These are phyloP conservation scores for Ceratobasidium sp. DNA, from an alignment of 1,284 basidiomycete genomes.

Conservation along the genomic window DNA sequence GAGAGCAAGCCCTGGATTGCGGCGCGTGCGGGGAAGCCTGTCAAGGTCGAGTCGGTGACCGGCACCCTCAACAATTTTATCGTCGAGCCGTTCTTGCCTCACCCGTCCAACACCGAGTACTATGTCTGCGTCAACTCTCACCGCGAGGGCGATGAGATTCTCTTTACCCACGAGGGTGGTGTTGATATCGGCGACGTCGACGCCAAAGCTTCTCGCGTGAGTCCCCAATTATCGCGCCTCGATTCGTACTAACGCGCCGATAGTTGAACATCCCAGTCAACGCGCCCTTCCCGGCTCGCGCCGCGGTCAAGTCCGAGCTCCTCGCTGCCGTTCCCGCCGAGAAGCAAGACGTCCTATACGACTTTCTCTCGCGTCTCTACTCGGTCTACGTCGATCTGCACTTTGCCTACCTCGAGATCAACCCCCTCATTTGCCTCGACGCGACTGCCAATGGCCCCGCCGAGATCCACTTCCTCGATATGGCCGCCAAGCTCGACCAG, in stretches of 20 bases:
- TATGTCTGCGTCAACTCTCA: constrained; percentile 98
- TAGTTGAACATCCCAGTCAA: constrained; percentile 88
- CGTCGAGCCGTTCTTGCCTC: constrained; percentile 97
- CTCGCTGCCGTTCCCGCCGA: constrained; percentile 82
- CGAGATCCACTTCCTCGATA: constrained; percentile 96
- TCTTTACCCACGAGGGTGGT: constrained; percentile 99
- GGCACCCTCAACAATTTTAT: constrained; percentile 98
- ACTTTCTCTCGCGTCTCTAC: constrained; percentile 97
- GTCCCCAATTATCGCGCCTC: not conserved
- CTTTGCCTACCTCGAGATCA: constrained; percentile 99
- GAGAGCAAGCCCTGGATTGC: constrained; percentile 90
- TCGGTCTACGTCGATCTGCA: constrained; percentile 97
- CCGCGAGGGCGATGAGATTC: constrained; percentile 95
- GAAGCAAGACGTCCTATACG: constrained; percentile 89
- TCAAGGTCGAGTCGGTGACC: constrained; percentile 93
- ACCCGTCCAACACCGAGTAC: constrained; percentile 94
- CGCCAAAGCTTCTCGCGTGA: constrained; percentile 78
- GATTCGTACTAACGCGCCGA: constrained; percentile 58
- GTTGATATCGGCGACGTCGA: constrained; percentile 99
- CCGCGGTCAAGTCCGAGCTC: constrained; percentile 78
- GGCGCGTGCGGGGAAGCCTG: constrained; percentile 92
- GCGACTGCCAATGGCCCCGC: constrained; percentile 78
- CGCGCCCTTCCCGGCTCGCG: constrained; percentile 83
- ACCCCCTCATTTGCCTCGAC: constrained; percentile 96
- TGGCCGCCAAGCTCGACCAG: constrained; percentile 99